Evolutionary conservation across 345 rosid species (phyloP).

Genomic region (Brassica cretica): DNA sequence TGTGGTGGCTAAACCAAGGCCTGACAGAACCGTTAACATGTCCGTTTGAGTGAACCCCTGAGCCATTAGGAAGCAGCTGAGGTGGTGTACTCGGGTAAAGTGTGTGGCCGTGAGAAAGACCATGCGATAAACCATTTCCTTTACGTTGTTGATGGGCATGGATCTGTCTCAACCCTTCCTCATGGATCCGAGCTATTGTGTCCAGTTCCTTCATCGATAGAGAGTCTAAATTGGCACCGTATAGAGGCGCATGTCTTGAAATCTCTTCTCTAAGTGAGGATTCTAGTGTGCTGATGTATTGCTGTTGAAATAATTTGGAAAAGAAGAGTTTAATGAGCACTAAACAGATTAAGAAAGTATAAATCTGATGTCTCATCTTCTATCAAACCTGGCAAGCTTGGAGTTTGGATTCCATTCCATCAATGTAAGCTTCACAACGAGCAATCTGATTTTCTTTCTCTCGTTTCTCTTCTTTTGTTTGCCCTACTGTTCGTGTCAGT

Average conservation of each 20-base stretch:
- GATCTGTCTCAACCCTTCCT: conserved; percentile 91
- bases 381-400: conserved; percentile 84
- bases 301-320: conserved; percentile 49
- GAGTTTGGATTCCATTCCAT: conserved; percentile 85
- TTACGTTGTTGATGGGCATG: conserved; percentile 73
- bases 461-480: conserved; percentile 91
- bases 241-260: conserved; percentile 88
- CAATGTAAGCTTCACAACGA: conserved; percentile 89
- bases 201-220: conserved; percentile 90
- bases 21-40: conserved; percentile 71
- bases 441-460: conserved; percentile 92
- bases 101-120: conserved; percentile 77
- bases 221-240: conserved; percentile 90
- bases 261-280: conserved; percentile 84
- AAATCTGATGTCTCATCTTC: too few relatives aligned
- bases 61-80: conserved; percentile 66
- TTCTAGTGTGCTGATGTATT: conserved; percentile 75
- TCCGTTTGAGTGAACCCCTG: conserved; percentile 75
- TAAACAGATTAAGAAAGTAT: too few relatives aligned
- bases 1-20: conserved; percentile 83
- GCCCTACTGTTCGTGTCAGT: conserved; percentile 82
- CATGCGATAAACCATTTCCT: conserved; percentile 57
- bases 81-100: conserved; percentile 57
- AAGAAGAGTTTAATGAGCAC: conserved; percentile 14
- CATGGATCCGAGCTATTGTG: conserved; percentile 83